phyloP scores from a whole-genome alignment of 2,329 filamentous ascomycete species.

The Stagonosporopsis rhizophila region DNA sequence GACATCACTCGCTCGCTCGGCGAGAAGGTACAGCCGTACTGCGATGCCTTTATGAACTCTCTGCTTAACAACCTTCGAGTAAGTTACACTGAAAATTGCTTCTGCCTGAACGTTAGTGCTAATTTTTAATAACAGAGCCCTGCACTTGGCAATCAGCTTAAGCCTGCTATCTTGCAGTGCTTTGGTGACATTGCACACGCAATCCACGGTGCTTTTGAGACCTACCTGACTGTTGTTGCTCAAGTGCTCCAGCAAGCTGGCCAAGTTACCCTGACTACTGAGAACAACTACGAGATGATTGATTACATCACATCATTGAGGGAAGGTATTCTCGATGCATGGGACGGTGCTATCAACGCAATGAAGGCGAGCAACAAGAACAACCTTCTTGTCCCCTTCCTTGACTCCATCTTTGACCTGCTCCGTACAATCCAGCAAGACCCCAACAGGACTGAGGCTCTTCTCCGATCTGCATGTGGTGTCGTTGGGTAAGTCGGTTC shows the following conservation, averaged over 20 bases:
- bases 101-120: neutral
- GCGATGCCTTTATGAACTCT: slow-evolving; percentile 98
- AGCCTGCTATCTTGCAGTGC: slow-evolving; percentile 96
- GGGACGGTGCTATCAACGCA: slow-evolving; percentile 94
- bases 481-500: slow-evolving; percentile 77
- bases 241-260: slow-evolving; percentile 94
- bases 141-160: slow-evolving; percentile 92
- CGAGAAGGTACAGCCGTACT: slow-evolving; percentile 90
- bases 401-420: slow-evolving; percentile 86
- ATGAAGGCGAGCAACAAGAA: slow-evolving; percentile 85
- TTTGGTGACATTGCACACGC: slow-evolving; percentile 98
- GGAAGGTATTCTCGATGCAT: slow-evolving; percentile 98
- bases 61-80: slow-evolving; percentile 89
- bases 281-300: slow-evolving; percentile 91
- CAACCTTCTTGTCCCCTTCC: slow-evolving; percentile 74
- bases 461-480: slow-evolving; percentile 95
- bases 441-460: slow-evolving; percentile 84
- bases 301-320: slow-evolving; percentile 95
- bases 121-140: slow-evolving; percentile 65
- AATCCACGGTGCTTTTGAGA: slow-evolving; percentile 90
- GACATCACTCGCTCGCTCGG: slow-evolving; percentile 93
- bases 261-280: slow-evolving; percentile 76
- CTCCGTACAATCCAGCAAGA: slow-evolving; percentile 82
- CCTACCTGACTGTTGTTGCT: slow-evolving; percentile 89
- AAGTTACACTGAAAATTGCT: slow-evolving; percentile 42